Conservation (phyloP, 768 basidiomycete genomes). For the Plicaturopsis crispa region DNA sequence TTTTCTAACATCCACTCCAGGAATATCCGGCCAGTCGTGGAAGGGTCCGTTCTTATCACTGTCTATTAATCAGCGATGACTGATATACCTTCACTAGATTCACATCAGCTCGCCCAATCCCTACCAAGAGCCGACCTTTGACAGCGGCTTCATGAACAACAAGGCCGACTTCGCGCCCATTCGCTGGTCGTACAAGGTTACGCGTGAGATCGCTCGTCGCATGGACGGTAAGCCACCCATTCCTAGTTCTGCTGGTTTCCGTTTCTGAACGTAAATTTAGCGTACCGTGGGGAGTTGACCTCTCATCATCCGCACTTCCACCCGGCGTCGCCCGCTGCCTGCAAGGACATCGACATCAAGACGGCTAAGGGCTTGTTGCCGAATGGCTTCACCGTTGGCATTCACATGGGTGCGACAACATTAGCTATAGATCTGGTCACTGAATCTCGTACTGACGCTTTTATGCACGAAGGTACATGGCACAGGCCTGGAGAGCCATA, state of each 20-base stretch:
- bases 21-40: constrained; percentile 73
- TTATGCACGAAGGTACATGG: constrained; percentile 42
- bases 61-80: not conserved
- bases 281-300: constrained; percentile 65
- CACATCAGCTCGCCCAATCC: constrained; percentile 55
- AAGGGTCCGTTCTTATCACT: constrained; percentile 32
- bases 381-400: constrained; percentile 55
- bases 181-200: constrained; percentile 75
- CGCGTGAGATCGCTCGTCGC: constrained; percentile 60
- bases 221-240: constrained; percentile 46
- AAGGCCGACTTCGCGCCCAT: constrained; percentile 73
- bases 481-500: constrained; percentile 48
- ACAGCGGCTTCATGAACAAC: constrained; percentile 75
- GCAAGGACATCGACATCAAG: constrained; percentile 56
- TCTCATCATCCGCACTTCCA: constrained; percentile 74
- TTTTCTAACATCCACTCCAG: constrained; percentile 12
- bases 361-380: constrained; percentile 59
- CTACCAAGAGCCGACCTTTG: constrained; percentile 56
- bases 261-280: constrained; percentile 20
- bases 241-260: not conserved
- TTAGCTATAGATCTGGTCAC: not conserved
- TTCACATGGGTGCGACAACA: constrained; percentile 52
- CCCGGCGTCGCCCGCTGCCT: constrained; percentile 55
- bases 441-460: not conserved
- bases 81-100: constrained; percentile 31